Evolutionary conservation across 1,284 basidiomycete genomes (phyloP).

Genomic region (Malassezia vespertilionis): DNA sequence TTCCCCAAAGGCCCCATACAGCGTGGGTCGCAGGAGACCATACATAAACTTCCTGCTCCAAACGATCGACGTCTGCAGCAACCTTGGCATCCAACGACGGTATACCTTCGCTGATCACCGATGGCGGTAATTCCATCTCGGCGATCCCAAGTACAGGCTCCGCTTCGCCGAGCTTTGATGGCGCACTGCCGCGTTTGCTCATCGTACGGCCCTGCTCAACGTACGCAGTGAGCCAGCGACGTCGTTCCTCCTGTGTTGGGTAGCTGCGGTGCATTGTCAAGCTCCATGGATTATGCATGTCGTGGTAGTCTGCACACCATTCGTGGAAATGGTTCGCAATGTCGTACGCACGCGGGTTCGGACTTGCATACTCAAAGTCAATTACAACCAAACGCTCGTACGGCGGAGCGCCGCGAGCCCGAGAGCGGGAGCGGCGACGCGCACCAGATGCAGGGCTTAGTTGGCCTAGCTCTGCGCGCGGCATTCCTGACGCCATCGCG

Average conservation of each 20-base stretch:
- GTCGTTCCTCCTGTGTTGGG: conserved; percentile 29
- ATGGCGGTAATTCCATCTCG: conserved; percentile 27
- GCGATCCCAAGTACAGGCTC: conserved; percentile 16
- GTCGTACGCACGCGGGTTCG: conserved; percentile 39
- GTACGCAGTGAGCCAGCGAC: conserved; percentile 42
- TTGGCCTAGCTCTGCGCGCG: conserved; percentile 1
- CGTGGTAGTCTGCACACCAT: conserved; percentile 41
- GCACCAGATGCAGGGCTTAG: not conserved
- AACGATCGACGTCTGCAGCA: conserved; percentile 37
- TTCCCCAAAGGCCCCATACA: conserved; percentile 44
- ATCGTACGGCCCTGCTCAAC: conserved; percentile 40
- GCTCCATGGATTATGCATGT: conserved; percentile 31
- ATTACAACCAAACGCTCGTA: conserved; percentile 43
- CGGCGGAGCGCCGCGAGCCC: conserved; percentile 16
- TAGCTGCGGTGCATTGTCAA: conserved; percentile 32
- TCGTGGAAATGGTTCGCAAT: conserved; percentile 46
- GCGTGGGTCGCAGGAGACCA: conserved; percentile 42
- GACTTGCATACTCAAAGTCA: conserved; percentile 41
- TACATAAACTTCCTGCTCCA: conserved; percentile 36
- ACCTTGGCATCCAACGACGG: not conserved
- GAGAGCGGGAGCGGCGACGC: conserved; percentile 14
- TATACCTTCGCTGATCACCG: not conserved
- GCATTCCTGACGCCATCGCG: conserved; percentile 12
- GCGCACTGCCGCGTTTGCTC: conserved; percentile 6
- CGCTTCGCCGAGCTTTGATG: conserved; percentile 16